These are phyloP conservation scores for Smallanthus sonchifolius DNA, from an alignment of 129 eudicot genomes.

Conservation along the genomic window DNA sequence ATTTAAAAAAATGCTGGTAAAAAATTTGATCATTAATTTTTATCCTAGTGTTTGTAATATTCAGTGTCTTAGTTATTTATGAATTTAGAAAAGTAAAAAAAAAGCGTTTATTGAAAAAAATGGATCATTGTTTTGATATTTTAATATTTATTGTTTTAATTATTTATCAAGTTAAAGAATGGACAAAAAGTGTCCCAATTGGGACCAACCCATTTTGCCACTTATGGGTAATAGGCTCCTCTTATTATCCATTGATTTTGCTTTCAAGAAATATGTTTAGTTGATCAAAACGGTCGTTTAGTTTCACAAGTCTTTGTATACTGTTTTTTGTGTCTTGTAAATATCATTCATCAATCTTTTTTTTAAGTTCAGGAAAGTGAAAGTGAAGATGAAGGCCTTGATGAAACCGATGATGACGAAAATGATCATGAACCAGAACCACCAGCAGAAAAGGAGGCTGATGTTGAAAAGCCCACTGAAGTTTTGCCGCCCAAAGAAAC, in stretches of 20 bases:
- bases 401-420: slow-evolving; percentile 81
- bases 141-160: background rate
- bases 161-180: background rate
- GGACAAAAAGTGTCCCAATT: background rate
- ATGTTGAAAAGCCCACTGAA: slow-evolving; percentile 52
- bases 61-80: background rate
- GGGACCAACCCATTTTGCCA: background rate
- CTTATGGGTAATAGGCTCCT: background rate
- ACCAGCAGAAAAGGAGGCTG: slow-evolving; percentile 42
- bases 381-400: slow-evolving; percentile 81
- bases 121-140: background rate
- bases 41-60: background rate
- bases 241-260: slow-evolving; percentile 2
- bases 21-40: background rate
- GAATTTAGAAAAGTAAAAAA: background rate
- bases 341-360: background rate
- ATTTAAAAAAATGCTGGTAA: background rate
- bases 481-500: slow-evolving; percentile 64
- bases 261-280: background rate
- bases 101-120: background rate
- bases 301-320: background rate
- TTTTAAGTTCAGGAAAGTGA: slow-evolving; percentile 62
- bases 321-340: background rate
- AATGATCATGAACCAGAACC: slow-evolving; percentile 55
- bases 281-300: background rate